Conservation (phyloP, 2,329 filamentous ascomycete species). For the Thielaviopsis populi region DNA sequence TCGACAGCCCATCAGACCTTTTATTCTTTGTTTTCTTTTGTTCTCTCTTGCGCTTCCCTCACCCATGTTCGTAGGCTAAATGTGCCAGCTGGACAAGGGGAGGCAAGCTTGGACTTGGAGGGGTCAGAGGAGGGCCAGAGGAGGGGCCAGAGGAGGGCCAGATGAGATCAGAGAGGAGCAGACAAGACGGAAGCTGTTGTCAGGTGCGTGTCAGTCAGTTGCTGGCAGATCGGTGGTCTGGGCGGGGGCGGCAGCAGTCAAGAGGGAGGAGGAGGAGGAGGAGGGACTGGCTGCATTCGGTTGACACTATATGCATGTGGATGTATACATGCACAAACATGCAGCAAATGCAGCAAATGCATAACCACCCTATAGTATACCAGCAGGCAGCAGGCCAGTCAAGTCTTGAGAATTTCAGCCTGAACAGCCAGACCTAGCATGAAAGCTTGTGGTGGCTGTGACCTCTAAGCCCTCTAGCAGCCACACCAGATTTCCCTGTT, state of each 20-base stretch:
- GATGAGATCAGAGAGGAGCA: background rate
- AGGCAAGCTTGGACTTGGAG: background rate
- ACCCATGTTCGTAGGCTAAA: background rate
- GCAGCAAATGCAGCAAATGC: no score
- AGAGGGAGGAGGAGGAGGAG: no score
- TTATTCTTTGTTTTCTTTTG: background rate
- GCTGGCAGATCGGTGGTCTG: background rate
- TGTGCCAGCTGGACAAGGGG: background rate
- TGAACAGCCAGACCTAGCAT: background rate
- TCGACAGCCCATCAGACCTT: background rate
- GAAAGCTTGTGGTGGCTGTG: background rate
- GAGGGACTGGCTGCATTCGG: background rate
- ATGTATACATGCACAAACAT: background rate
- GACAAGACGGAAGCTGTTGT: background rate
- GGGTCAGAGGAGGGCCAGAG: background rate
- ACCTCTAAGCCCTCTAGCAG: no score
- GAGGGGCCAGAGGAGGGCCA: background rate
- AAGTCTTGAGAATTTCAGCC: background rate
- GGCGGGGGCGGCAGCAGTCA: no score
- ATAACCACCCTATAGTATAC: background rate
- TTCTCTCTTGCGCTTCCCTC: no score
- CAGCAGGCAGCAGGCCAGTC: background rate
- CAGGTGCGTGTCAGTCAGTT: background rate
- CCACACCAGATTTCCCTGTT: background rate
- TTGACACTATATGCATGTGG: background rate